These are phyloP conservation scores for Sphagnum tenellum DNA, from an alignment of 225 moss, liverwort and hornwort genomes.

Conservation along the genomic window DNA sequence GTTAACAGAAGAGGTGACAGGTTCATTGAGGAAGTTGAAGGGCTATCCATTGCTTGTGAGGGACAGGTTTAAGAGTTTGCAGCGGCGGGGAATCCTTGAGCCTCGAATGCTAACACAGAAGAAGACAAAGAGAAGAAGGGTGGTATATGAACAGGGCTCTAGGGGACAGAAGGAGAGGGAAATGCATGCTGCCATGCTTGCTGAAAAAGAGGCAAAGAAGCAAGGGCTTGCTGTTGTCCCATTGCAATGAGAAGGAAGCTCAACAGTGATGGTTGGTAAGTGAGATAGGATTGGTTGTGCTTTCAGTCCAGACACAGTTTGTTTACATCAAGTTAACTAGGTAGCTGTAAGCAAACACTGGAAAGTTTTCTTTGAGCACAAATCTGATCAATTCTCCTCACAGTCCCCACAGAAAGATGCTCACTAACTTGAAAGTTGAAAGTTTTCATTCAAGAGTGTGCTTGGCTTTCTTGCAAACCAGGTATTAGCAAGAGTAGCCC, in stretches of 20 bases:
- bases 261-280: no score
- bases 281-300: no score
- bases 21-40: slow-evolving; percentile 80
- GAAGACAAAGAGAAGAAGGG: slow-evolving; percentile 65
- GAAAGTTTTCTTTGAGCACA: no score
- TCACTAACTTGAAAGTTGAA: no score
- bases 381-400: no score
- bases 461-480: no score
- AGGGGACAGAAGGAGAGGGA: slow-evolving; percentile 75
- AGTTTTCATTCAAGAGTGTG: no score
- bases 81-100: slow-evolving; percentile 84
- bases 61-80: slow-evolving; percentile 85
- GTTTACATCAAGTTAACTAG: no score
- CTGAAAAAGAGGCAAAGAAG: slow-evolving; percentile 65
- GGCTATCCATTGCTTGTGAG: slow-evolving; percentile 79
- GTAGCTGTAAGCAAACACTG: no score
- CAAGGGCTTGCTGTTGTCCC: slow-evolving; percentile 70
- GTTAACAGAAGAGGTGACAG: slow-evolving; percentile 78
- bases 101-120: slow-evolving; percentile 63
- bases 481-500: no score
- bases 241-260: slow-evolving; percentile 12
- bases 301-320: no score
- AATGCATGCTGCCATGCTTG: slow-evolving; percentile 71
- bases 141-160: slow-evolving; percentile 76
- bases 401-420: no score